phyloP scores from a whole-genome alignment of 2,329 filamentous ascomycete species.

The Pseudogymnoascus pannorum region DNA sequence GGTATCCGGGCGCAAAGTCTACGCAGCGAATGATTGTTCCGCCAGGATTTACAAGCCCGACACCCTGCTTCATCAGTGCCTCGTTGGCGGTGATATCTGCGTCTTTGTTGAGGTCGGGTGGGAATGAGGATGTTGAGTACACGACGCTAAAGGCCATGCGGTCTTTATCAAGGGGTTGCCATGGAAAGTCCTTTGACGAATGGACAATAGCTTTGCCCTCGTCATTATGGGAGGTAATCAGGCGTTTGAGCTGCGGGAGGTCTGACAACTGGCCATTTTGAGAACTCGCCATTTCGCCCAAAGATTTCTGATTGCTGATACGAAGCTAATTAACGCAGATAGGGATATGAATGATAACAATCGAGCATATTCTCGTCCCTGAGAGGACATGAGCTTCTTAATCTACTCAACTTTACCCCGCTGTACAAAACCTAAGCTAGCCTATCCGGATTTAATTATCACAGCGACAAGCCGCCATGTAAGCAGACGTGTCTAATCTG shows the following conservation, averaged over 20 bases:
- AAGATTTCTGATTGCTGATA: neutral
- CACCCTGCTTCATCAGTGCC: constrained; percentile 16
- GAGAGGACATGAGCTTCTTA: neutral
- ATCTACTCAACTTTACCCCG: neutral
- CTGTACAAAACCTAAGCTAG: neutral
- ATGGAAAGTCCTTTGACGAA: constrained; percentile 24
- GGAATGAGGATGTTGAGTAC: constrained; percentile 37
- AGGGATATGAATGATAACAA: neutral
- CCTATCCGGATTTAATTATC: neutral
- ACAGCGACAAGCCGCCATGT: neutral
- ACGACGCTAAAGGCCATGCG: constrained; percentile 24
- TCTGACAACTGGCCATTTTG: constrained; percentile 28
- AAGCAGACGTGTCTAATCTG: neutral
- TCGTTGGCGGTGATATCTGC: constrained; percentile 35
- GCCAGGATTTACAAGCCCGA: neutral
- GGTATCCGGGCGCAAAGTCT: constrained; percentile 11
- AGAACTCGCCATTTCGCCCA: constrained; percentile 16
- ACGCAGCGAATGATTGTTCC: constrained; percentile 12
- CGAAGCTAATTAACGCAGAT: neutral
- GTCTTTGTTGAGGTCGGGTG: constrained; percentile 34
- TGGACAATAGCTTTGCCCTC: constrained; percentile 33
- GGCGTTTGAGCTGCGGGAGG: constrained; percentile 27
- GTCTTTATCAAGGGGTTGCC: constrained; percentile 15
- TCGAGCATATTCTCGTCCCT: neutral
- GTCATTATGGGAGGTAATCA: constrained; percentile 30